A percentile compares a stretch with the other conserved stretches of the same genome.
Evolutionary conservation across 2,329 filamentous ascomycete species (phyloP).

Genomic region (Drechslerella stenobrocha): DNA sequence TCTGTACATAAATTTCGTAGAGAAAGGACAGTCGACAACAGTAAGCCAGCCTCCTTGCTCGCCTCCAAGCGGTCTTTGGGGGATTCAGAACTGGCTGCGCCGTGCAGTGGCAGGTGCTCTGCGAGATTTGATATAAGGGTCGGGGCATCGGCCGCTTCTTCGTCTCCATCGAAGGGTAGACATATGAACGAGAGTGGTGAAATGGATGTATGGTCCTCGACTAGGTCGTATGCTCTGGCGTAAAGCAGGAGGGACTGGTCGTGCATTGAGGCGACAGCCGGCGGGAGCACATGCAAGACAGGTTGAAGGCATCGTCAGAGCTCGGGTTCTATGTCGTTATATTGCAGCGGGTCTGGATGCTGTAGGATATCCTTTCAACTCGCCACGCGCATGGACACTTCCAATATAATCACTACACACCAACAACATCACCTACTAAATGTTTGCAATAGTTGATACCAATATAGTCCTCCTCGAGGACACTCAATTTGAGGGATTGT

Average conservation of each 20-base stretch:
- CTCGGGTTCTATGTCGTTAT: no score
- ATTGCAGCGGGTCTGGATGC: no score
- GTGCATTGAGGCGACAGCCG: no score
- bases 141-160: slow-evolving; percentile 5
- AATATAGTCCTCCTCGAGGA: no score
- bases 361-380: no score
- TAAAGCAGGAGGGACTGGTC: slow-evolving; percentile 34
- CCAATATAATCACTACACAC: no score
- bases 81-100: not conserved
- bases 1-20: slow-evolving; percentile 8
- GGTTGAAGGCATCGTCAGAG: no score
- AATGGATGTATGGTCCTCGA: slow-evolving; percentile 43
- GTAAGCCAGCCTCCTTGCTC: slow-evolving; percentile 16
- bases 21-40: slow-evolving; percentile 20
- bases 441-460: no score
- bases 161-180: slow-evolving; percentile 33
- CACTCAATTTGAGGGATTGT: no score
- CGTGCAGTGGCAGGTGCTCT: not conserved
- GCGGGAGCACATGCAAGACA: no score
- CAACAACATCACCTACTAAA: no score
- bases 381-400: no score
- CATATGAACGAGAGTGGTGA: slow-evolving; percentile 43
- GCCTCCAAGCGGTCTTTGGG: slow-evolving; percentile 17
- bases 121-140: slow-evolving; percentile 5
- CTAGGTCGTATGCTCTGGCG: slow-evolving; percentile 35